These are phyloP conservation scores for Cercospora sesami DNA, from an alignment of 2,329 filamentous ascomycete species.

Conservation along the genomic window DNA sequence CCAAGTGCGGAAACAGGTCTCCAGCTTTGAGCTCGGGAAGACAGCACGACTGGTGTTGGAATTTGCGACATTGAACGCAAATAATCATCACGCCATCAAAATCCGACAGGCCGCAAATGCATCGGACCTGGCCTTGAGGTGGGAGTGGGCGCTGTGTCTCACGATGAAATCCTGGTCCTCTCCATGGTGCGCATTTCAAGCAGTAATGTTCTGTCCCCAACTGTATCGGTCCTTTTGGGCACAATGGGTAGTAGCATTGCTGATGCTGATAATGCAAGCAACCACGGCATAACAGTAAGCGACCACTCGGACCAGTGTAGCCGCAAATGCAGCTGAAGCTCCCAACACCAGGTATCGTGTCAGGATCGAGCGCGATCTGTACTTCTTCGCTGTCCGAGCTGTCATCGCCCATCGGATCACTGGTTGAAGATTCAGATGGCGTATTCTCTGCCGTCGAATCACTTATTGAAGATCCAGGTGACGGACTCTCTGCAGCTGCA, in stretches of 20 bases:
- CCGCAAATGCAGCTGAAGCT: background rate
- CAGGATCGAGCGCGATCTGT: background rate
- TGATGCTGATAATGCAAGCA: slow-evolving; percentile 3
- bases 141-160: background rate
- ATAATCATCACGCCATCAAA: background rate
- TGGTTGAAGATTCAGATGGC: background rate
- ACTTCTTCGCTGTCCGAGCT: background rate
- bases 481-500: background rate
- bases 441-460: no score
- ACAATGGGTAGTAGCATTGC: background rate
- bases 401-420: background rate
- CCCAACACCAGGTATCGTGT: background rate
- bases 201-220: background rate
- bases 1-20: background rate
- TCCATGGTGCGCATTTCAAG: background rate
- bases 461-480: background rate
- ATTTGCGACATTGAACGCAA: background rate
- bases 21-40: background rate
- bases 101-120: background rate
- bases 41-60: background rate
- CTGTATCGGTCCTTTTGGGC: background rate
- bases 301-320: background rate
- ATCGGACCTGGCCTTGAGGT: background rate
- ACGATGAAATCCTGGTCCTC: background rate
- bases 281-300: background rate